Evolutionary conservation across 108 stramenopile species (phyloP).

Genomic region (Cyclotella atomus): DNA sequence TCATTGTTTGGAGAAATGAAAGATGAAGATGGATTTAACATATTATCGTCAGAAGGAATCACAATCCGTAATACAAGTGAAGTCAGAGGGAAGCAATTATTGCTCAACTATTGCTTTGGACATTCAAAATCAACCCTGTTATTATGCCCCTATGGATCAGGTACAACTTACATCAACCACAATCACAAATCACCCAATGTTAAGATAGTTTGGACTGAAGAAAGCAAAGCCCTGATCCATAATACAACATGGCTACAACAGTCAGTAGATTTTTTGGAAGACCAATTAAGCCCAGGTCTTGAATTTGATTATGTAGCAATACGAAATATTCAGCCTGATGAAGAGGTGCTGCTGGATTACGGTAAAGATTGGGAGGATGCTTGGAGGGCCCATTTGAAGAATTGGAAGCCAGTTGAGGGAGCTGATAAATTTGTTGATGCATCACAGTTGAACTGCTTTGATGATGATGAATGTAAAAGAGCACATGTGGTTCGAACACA

Average conservation of each 20-base stretch:
- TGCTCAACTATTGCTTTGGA: constrained; percentile 63
- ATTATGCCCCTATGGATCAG: constrained; percentile 45
- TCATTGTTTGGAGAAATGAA: constrained; percentile 13
- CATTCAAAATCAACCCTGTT: constrained; percentile 46
- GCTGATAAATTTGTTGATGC: constrained; percentile 25
- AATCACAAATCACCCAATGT: constrained; percentile 23
- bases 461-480: constrained; percentile 24
- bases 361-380: constrained; percentile 27
- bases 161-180: constrained; percentile 27
- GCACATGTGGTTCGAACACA: constrained; percentile 26
- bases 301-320: constrained; percentile 51
- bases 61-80: constrained; percentile 16
- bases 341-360: constrained; percentile 36
- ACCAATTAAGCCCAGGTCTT: constrained; percentile 34
- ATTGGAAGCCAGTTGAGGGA: constrained; percentile 21
- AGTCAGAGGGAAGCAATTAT: constrained; percentile 44
- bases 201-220: constrained; percentile 16
- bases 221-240: constrained; percentile 19
- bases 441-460: constrained; percentile 15
- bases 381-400: constrained; percentile 11
- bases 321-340: constrained; percentile 22
- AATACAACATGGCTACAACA: constrained; percentile 28
- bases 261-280: constrained; percentile 27
- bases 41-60: neutral
- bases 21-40: too few species aligned